Conservation (phyloP, 192 early-diverging fungal genomes). For the Podochytrium sp. region DNA sequence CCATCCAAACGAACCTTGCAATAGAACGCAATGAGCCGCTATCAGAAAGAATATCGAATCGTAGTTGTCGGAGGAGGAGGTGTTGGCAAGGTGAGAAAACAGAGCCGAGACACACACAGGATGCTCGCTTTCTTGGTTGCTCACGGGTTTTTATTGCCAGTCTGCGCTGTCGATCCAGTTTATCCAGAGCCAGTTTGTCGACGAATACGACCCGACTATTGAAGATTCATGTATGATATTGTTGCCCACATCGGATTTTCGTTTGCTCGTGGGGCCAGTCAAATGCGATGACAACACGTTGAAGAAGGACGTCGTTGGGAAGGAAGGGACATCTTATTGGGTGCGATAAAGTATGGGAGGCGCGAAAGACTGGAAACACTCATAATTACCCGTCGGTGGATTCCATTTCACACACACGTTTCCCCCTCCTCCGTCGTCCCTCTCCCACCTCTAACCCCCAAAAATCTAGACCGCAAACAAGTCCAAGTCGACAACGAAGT, state of each 20-base stretch:
- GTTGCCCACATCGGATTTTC: too few relatives aligned
- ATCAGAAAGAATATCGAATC: slow-evolving; percentile 30
- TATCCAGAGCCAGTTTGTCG: slow-evolving; percentile 83
- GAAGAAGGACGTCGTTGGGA: too few relatives aligned
- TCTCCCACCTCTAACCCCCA: background rate
- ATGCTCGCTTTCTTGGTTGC: background rate
- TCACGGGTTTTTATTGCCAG: slow-evolving; percentile 35
- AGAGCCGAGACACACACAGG: background rate
- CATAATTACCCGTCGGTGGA: background rate
- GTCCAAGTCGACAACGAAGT: slow-evolving; percentile 79
- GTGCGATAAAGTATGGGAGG: too few relatives aligned
- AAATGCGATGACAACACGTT: too few relatives aligned
- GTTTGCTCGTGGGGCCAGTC: too few relatives aligned
- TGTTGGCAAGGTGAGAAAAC: slow-evolving; percentile 15
- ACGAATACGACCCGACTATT: slow-evolving; percentile 68
- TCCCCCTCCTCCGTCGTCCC: background rate
- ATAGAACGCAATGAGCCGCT: background rate
- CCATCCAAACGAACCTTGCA: too few relatives aligned
- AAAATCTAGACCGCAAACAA: slow-evolving; percentile 71
- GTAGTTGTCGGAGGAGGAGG: slow-evolving; percentile 28
- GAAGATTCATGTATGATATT: slow-evolving; percentile 51
- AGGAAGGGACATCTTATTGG: too few relatives aligned
- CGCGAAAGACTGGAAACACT: background rate
- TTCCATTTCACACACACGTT: background rate
- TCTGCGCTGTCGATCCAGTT: slow-evolving; percentile 92